A percentile compares a stretch with the other conserved stretches of the same genome.
These are phyloP conservation scores for Tylopilus cervinicoccineus DNA, from an alignment of 768 basidiomycete genomes.

Conservation along the genomic window DNA sequence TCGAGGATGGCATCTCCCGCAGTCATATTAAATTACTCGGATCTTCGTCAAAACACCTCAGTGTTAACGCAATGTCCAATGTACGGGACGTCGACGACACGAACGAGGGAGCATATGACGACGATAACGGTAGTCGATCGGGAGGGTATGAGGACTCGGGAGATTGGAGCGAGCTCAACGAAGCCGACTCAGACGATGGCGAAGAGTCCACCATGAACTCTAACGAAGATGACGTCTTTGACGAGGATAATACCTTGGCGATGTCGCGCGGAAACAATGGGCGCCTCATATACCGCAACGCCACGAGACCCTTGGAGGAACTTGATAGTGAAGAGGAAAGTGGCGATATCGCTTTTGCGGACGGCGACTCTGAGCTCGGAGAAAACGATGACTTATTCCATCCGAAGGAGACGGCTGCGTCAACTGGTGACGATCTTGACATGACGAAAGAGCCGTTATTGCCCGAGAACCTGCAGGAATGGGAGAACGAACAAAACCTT, in stretches of 20 bases:
- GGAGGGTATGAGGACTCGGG: constrained; percentile 21
- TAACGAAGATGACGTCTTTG: neutral
- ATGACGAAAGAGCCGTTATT: constrained; percentile 60
- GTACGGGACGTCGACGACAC: constrained; percentile 35
- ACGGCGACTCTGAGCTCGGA: constrained; percentile 74
- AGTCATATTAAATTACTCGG: constrained; percentile 84
- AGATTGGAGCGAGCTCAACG: neutral
- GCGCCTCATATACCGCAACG: constrained; percentile 45
- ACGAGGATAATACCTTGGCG: constrained; percentile 2
- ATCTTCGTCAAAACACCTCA: constrained; percentile 70
- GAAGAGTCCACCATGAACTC: neutral
- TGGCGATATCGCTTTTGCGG: constrained; percentile 60
- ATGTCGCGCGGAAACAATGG: constrained; percentile 37
- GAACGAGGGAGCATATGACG: constrained; percentile 29
- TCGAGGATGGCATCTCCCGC: constrained; percentile 77
- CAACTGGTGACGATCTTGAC: constrained; percentile 56
- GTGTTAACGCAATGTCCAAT: constrained; percentile 32
- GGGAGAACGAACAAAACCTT: constrained; percentile 83
- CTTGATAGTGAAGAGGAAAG: constrained; percentile 35
- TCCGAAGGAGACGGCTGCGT: constrained; percentile 38
- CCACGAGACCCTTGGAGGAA: constrained; percentile 34
- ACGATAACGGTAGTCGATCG: constrained; percentile 9
- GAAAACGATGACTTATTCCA: constrained; percentile 70
- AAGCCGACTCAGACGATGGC: neutral
- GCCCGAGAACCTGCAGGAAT: constrained; percentile 54